A percentile compares a stretch with the other conserved stretches of the same genome.
Conservation (phyloP, 306 rosid species). For the Lathyrus sativus region DNA sequence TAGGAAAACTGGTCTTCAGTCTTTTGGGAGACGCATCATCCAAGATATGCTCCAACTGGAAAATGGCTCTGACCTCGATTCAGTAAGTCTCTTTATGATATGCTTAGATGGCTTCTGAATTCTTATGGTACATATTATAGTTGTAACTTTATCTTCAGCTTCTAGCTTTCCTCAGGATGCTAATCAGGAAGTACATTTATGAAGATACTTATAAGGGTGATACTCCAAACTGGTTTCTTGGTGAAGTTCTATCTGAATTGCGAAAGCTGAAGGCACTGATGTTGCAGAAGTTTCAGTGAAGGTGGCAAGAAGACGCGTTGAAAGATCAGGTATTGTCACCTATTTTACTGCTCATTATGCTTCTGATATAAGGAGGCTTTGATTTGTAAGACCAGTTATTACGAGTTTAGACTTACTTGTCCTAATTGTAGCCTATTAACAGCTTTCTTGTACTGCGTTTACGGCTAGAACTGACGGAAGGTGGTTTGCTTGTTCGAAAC, state of each 20-base stretch:
- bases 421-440: no score
- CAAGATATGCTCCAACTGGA: constrained; percentile 70
- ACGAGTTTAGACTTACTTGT: no score
- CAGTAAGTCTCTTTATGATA: constrained; percentile 43
- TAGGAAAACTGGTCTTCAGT: constrained; percentile 56
- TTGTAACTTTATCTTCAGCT: no score
- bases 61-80: constrained; percentile 66
- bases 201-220: constrained; percentile 61
- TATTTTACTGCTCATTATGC: no score
- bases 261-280: constrained; percentile 60
- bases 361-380: no score
- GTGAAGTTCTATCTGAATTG: constrained; percentile 65
- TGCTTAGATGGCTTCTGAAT: background rate
- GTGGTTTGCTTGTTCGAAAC: no score
- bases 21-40: constrained; percentile 55
- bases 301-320: constrained; percentile 63
- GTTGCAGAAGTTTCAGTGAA: constrained; percentile 65
- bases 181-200: constrained; percentile 65
- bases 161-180: constrained; percentile 66
- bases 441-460: no score
- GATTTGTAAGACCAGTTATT: no score
- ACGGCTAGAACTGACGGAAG: no score
- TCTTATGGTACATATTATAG: constrained; percentile 1
- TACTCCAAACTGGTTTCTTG: constrained; percentile 66
- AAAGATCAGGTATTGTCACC: no score